Evolutionary conservation across 2,329 filamentous ascomycete genomes (phyloP), one percentile per base, ranked within the genome.

Genomic region (Aspergillus awamori): DNA sequence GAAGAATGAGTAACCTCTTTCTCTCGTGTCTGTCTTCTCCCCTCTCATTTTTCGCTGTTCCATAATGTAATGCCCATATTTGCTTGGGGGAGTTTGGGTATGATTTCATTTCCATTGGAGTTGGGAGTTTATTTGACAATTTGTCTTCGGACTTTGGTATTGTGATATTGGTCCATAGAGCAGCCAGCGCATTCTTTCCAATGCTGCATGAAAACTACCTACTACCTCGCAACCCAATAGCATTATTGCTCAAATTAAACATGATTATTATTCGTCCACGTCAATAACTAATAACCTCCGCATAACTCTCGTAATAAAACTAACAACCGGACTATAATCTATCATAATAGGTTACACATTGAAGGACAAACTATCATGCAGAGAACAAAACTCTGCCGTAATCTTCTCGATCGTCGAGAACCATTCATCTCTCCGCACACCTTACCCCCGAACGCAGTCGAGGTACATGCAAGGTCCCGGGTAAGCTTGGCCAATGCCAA

Each of bases 1-100:
- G 22, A 70, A 72, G 53, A 66, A 53, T 26, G 61, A 65, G 28
- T 71, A 64, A 36, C 33, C 7, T n/a, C 10, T 13, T 33, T 8
- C 13, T 20, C 8, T 24, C n/a, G 20, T 30, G 10, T 54, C 26
- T 33, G 28, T n/a, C 24, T 11, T 60, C 33, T 15, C 10, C 13
- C 33, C 20, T 11, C 15, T 47, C 65, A 57, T 41, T 52, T 52
- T 30, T 45, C 13, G 4, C 38, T 39, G 17, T 56, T 56, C 48
- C 30, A 33, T 20, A 15, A 39, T 60, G 33, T 53, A 59, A 33
- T 49, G n/a, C 39, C 30, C 36, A 30, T 15, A 36, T 24, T 33
- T 43, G 20, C 57, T 47, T 53, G 53, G 55, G 8, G 51, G 33
- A 36, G 57, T 61, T 11, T 53, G 54, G 57, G 51, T 47, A 57